Base-by-base conservation (phyloP, 2,329 filamentous ascomycete genomes). In the Ceratocystiopsis brevicomis region DNA sequence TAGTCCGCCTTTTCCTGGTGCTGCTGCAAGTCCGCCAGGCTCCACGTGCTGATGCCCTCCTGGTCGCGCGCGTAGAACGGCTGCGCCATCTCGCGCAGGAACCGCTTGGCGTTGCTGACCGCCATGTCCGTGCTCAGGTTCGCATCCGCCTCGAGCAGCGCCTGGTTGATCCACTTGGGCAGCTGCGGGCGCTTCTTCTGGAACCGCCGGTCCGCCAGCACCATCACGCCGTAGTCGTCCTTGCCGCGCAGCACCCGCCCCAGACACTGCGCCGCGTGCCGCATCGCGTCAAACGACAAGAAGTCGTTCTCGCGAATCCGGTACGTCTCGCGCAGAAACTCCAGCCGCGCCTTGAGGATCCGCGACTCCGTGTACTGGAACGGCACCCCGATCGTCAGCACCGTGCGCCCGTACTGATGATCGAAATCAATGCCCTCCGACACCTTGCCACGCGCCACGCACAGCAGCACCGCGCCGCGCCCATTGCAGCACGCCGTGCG, bases 221-320 rank as follows among this genome's bases (percentile, higher is more conserved):
- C 88, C 90, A 98, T 98, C 66, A 98, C 84, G n/a, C 90, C 90
- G 59, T 98, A 98, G 60, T 98, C 90, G 56, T 98, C 92, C 59
- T 98, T 98, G 19, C 90, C 90, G 53, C 90, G 73, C 48, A 98
- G 66, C 38, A 98, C 90, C 57, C 90, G 87, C 14, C 90, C 92
- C 2, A 98, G 67, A 55, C 90, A 98, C 57, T 98, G 90, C 1
- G 90, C 88, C 14, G 90, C 90, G 57, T 98, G 90, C n/a, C 90
- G 78, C 88, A 98, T 98, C 18, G 90, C 90, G 57, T 98, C 90
- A 67, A 98, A 98, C 17, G 90, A 96, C 11, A 98, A 64, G 56
- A 98, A 98, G 57, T 98, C 92, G 52, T 94, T 93, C 58, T 96
- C 90, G 46, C 84, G 78, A 58, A 98, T 98, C 44, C 86, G 81